Conservation (phyloP, 108 stramenopile species). For the Aurantiochytrium sp. region DNA sequence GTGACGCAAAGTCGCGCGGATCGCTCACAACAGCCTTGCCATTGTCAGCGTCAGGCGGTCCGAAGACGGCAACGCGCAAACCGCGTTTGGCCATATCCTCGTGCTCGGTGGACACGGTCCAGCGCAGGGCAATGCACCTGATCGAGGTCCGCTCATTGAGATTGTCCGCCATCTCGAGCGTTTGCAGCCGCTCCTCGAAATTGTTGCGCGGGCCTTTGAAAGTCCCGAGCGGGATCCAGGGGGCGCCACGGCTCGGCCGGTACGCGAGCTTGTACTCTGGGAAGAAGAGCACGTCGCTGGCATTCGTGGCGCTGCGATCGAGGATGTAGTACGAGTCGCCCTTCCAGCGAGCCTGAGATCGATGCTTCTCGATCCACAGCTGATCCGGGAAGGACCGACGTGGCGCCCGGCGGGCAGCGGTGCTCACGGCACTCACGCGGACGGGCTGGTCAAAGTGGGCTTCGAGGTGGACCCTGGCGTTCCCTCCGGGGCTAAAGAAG, state of each 20-base stretch:
- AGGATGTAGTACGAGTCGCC: neutral
- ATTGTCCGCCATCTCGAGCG: neutral
- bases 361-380: neutral
- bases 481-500: neutral
- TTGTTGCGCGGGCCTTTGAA: neutral
- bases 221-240: neutral
- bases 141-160: neutral
- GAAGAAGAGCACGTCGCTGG: neutral
- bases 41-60: neutral
- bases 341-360: neutral
- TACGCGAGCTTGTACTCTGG: neutral
- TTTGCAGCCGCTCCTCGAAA: neutral
- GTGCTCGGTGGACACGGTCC: neutral
- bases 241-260: neutral
- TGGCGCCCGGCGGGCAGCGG: neutral
- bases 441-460: neutral
- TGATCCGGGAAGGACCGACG: neutral
- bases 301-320: neutral
- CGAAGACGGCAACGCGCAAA: neutral
- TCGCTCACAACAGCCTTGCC: neutral
- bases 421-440: neutral
- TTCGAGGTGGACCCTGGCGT: neutral
- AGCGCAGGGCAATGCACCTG: neutral
- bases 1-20: neutral
- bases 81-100: neutral